Base-by-base conservation (phyloP, 805 yeast genomes). In the Grigorovia jiainica region DNA sequence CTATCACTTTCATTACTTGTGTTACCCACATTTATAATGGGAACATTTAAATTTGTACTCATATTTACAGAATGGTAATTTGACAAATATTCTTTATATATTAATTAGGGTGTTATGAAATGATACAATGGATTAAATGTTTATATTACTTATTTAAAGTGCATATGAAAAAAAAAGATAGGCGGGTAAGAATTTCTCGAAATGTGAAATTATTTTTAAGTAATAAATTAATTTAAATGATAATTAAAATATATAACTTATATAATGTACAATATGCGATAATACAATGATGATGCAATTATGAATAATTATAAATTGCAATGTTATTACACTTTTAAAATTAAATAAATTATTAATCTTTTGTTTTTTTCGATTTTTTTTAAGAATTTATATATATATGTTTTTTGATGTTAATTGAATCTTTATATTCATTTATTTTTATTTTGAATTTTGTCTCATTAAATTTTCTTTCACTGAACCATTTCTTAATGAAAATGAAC, bases 401-500 rank as follows among this genome's bases (percentile, higher is more conserved):
- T 21, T 6, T 21, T 21, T 6, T n/a, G n/a, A n/a, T n/a, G n/a
- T n/a, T n/a, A n/a, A n/a, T n/a, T n/a, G n/a, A n/a, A n/a, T n/a
- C n/a, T n/a, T n/a, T n/a, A n/a, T n/a, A n/a, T n/a, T n/a, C n/a
- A n/a, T n/a, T n/a, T n/a, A n/a, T n/a, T n/a, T n/a, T n/a, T n/a
- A n/a, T n/a, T n/a, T n/a, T 27, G 31, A 27, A 13, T 27, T 27
- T 27, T 27, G 31, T 10, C 31, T 35, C 31, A 44, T 43, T 19
- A 51, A 41, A 7, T 50, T 48, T 30, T 48, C 44, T 31, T 50
- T 53, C 18, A 52, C 43, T 0, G 60, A 54, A 9, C 47, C 54
- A 39, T 47, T 54, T 31, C 55, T 46, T 9, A 60, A 60, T 2
- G 64, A 51, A 34, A 65, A 63, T 37, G 53, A 61, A 1, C 70